Conservation (phyloP, 768 basidiomycete genomes). For the Leucosporidium creatinivorum region DNA sequence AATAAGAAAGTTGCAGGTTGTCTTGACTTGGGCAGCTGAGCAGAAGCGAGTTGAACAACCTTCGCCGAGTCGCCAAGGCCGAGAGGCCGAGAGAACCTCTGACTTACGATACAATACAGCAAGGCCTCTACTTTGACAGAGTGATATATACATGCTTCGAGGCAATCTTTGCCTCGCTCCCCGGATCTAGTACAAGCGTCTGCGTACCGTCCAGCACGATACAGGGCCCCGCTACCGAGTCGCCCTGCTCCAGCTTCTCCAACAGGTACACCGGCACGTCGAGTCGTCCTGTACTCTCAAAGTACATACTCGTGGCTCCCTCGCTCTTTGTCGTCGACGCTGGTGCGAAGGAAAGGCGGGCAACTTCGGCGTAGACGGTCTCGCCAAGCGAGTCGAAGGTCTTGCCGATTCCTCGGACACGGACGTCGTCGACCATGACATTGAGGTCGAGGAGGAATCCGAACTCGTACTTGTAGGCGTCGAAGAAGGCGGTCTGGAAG, state of each 20-base stretch:
- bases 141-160: conserved; percentile 5
- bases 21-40: too few relatives aligned
- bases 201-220: conserved; percentile 94
- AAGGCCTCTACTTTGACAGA: too few relatives aligned
- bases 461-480: conserved; percentile 63
- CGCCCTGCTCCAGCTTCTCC: not conserved
- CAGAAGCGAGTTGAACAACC: too few relatives aligned
- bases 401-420: conserved; percentile 85
- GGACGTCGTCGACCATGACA: conserved; percentile 77
- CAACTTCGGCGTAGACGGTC: conserved; percentile 69
- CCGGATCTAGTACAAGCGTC: conserved; percentile 64
- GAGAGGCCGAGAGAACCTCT: too few relatives aligned
- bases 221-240: not conserved
- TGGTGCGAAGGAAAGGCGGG: conserved; percentile 47
- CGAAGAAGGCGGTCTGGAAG: conserved; percentile 70
- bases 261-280: conserved; percentile 1
- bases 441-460: conserved; percentile 78
- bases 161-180: conserved; percentile 16
- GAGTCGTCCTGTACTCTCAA: not conserved
- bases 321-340: conserved; percentile 34
- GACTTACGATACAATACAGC: too few relatives aligned
- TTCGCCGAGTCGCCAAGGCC: too few relatives aligned
- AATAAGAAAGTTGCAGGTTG: too few relatives aligned
- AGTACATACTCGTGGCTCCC: not conserved
- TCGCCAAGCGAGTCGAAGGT: conserved; percentile 73